These are phyloP conservation scores for Aspergillus ellipticus DNA, from an alignment of 495 filamentous ascomycete genomes.

Conservation along the genomic window DNA sequence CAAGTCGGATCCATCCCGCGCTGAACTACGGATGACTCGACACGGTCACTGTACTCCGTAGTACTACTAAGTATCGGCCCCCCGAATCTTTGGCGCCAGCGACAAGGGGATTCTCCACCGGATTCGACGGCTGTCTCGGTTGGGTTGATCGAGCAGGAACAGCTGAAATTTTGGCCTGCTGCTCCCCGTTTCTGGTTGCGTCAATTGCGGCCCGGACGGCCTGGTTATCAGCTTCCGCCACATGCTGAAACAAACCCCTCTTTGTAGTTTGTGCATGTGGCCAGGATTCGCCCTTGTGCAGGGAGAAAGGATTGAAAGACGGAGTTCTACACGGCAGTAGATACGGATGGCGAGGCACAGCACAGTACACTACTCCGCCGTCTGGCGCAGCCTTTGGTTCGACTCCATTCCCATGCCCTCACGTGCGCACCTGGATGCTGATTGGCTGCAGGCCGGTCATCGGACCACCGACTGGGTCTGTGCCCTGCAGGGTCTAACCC, in stretches of 20 bases:
- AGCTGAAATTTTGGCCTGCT: not conserved
- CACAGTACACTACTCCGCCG: too few species aligned
- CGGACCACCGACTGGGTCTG: not conserved
- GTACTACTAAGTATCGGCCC: too few species aligned
- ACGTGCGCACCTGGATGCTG: not conserved
- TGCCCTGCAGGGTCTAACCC: not conserved
- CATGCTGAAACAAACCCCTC: not conserved
- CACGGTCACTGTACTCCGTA: not conserved
- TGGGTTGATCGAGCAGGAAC: not conserved
- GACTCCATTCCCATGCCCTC: not conserved
- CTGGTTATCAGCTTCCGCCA: not conserved
- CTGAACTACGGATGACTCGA: not conserved
- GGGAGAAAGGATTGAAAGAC: not conserved
- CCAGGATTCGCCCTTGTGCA: not conserved
- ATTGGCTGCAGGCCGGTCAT: not conserved
- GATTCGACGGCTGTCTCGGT: not conserved
- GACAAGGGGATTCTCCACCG: not conserved
- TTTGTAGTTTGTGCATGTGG: not conserved
- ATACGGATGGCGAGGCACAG: too few species aligned
- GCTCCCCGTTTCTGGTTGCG: not conserved
- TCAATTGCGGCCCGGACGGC: not conserved
- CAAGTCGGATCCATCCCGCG: not conserved
- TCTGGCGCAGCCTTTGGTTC: not conserved
- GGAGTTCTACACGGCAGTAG: too few species aligned
- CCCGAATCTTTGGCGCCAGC: not conserved